Conservation (phyloP, 2,329 filamentous ascomycete species). For the Ophiocordyceps camponoti-leonardi region DNA sequence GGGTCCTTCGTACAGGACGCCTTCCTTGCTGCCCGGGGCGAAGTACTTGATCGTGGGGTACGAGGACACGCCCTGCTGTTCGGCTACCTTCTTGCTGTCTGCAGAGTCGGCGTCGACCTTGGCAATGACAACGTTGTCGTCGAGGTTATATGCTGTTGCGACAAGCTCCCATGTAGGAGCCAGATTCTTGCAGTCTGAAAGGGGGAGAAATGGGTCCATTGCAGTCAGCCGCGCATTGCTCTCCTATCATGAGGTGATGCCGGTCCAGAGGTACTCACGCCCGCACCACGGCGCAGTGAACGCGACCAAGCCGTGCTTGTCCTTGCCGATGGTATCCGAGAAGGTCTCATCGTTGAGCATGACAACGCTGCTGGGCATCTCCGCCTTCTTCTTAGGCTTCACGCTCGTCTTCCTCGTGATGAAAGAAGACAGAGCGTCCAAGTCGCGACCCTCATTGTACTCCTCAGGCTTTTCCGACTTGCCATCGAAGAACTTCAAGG, state of each 20-base stretch:
- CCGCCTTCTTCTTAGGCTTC: conserved; percentile 60
- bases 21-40: conserved; percentile 61
- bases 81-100: conserved; percentile 62
- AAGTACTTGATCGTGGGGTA: conserved; percentile 99
- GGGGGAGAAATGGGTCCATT: neutral
- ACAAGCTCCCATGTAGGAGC: conserved; percentile 82
- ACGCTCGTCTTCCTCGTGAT: conserved; percentile 75
- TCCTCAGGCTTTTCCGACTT: conserved; percentile 74
- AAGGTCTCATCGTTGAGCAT: conserved; percentile 71
- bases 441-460: conserved; percentile 72
- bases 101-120: conserved; percentile 90
- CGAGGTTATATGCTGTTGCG: conserved; percentile 62
- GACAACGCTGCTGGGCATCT: conserved; percentile 56
- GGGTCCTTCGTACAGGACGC: conserved; percentile 54
- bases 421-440: conserved; percentile 70
- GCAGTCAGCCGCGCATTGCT: conserved; percentile 1
- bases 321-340: conserved; percentile 57
- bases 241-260: neutral
- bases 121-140: conserved; percentile 67
- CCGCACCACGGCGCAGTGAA: conserved; percentile 99
- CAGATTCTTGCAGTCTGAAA: conserved; percentile 82
- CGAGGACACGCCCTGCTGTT: conserved; percentile 60
- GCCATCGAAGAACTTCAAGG: conserved; percentile 94
- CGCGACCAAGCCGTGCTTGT: conserved; percentile 83
- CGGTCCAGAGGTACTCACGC: conserved; percentile 44